Evolutionary conservation across 108 stramenopile species (phyloP).

Genomic region (Skeletonema menzelii): DNA sequence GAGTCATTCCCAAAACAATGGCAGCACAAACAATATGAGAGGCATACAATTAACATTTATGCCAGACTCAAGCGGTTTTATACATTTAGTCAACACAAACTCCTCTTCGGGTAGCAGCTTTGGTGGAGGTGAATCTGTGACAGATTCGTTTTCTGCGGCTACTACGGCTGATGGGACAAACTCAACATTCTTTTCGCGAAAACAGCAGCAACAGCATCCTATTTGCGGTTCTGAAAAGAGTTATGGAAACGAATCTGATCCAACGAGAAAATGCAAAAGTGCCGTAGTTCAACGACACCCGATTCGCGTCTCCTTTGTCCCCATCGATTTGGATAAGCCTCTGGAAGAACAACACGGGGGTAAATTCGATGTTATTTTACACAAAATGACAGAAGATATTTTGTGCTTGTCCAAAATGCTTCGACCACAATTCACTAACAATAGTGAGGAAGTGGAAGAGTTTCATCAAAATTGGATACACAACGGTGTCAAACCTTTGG

Average conservation of each 20-base stretch:
- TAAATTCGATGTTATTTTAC: conserved; percentile 79
- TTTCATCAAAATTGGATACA: neutral
- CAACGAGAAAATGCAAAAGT: neutral
- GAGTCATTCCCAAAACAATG: conserved; percentile 8
- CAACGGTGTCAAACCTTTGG: neutral
- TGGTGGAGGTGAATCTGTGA: conserved; percentile 3
- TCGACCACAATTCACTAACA: conserved; percentile 4
- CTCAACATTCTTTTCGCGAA: neutral
- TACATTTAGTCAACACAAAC: conserved; percentile 20
- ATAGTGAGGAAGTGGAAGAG: conserved; percentile 3
- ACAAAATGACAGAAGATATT: conserved; percentile 89
- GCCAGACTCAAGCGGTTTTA: conserved; percentile 27
- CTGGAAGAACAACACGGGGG: conserved; percentile 86
- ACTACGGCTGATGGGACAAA: neutral
- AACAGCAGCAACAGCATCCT: conserved; percentile 1
- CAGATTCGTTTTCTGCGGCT: neutral
- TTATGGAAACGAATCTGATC: neutral
- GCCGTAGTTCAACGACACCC: conserved; percentile 30
- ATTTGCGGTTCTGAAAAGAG: neutral
- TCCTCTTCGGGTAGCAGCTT: neutral
- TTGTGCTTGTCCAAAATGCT: conserved; percentile 56
- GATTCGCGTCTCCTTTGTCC: conserved; percentile 80
- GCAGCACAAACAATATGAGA: neutral
- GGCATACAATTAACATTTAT: conserved; percentile 45
- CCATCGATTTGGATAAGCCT: conserved; percentile 73